These are phyloP conservation scores for Glebionis coronaria DNA, from an alignment of 129 eudicot species.

Conservation along the genomic window DNA sequence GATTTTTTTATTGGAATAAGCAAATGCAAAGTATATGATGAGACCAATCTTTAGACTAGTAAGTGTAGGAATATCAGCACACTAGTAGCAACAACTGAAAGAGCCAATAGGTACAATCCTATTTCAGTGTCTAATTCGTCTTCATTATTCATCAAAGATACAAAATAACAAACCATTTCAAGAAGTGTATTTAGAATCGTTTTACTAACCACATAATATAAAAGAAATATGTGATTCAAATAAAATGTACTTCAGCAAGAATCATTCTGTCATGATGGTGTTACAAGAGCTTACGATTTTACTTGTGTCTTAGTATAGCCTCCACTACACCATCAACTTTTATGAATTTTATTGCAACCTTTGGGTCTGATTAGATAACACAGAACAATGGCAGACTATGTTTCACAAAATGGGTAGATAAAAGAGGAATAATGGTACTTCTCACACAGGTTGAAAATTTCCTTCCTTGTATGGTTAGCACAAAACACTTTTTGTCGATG, in stretches of 20 bases:
- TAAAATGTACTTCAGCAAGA: no score
- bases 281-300: constrained; percentile 59
- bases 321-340: constrained; percentile 77
- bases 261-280: background rate
- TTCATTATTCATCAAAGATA: constrained; percentile 45
- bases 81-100: constrained; percentile 67
- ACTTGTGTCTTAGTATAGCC: constrained; percentile 75
- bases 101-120: constrained; percentile 92
- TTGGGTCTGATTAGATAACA: no score
- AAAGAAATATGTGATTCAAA: no score
- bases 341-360: constrained; percentile 82
- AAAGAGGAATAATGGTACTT: no score
- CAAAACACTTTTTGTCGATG: no score
- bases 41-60: constrained; percentile 63
- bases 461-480: no score
- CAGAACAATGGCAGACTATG: no score
- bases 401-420: no score
- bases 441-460: no score
- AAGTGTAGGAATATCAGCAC: constrained; percentile 70
- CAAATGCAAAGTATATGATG: constrained; percentile 78
- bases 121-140: constrained; percentile 93
- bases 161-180: background rate
- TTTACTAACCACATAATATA: background rate
- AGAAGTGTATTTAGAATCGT: background rate
- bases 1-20: constrained; percentile 60